Conservation (phyloP, 345 rosid species). For the Chamaenerion angustifolium region DNA sequence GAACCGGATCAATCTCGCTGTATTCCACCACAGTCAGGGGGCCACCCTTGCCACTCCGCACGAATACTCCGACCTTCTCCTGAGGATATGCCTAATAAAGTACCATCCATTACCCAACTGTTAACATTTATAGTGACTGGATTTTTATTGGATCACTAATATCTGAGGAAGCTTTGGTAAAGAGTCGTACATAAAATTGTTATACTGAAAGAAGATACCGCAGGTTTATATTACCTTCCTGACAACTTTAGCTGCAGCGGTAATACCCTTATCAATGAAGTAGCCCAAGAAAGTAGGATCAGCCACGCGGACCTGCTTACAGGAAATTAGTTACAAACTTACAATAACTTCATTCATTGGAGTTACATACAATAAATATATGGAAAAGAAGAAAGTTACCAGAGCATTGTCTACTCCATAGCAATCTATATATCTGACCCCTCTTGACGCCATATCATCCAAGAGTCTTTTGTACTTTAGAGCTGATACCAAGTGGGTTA, state of each 20-base stretch:
- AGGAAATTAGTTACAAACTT: not conserved
- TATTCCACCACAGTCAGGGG: slow-evolving; percentile 94
- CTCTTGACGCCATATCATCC: slow-evolving; percentile 83
- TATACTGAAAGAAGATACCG: too few species aligned
- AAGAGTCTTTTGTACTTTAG: slow-evolving; percentile 61
- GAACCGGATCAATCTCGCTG: slow-evolving; percentile 73
- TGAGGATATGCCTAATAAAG: slow-evolving; percentile 78
- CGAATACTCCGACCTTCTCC: slow-evolving; percentile 94
- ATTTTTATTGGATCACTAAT: too few species aligned
- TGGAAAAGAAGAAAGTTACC: slow-evolving; percentile 26
- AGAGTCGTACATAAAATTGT: too few species aligned
- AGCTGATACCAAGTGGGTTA: slow-evolving; percentile 26
- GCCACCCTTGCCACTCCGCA: slow-evolving; percentile 96
- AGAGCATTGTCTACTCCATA: slow-evolving; percentile 94
- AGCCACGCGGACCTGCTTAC: slow-evolving; percentile 79
- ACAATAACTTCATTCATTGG: not conserved
- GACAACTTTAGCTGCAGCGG: slow-evolving; percentile 94
- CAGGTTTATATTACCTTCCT: slow-evolving; percentile 48
- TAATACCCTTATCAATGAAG: slow-evolving; percentile 76
- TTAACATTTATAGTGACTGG: too few species aligned
- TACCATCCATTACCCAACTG: not conserved
- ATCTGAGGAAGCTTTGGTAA: too few species aligned
- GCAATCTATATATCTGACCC: slow-evolving; percentile 75
- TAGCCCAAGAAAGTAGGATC: slow-evolving; percentile 95
- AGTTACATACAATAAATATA: not conserved